A percentile compares a stretch with the other conserved stretches of the same genome.
These are phyloP conservation scores for Penicillium atrosanguineum DNA, from an alignment of 495 filamentous ascomycete species.

Conservation along the genomic window DNA sequence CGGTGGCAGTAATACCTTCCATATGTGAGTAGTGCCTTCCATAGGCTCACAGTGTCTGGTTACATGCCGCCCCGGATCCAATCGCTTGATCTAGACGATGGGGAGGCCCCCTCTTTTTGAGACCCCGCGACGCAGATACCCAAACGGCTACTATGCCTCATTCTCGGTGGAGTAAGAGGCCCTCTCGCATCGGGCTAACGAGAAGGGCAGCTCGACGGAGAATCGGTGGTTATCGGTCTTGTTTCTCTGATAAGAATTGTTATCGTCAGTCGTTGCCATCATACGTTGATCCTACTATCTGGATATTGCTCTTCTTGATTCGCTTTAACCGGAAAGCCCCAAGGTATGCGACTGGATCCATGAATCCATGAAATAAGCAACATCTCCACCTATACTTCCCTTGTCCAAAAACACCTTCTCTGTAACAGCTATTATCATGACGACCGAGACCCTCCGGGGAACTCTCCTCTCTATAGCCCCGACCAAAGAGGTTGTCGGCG, in stretches of 20 bases:
- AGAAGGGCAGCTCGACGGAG: slow-evolving; percentile 18
- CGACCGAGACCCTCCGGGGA: slow-evolving; percentile 3
- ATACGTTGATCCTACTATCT: neutral
- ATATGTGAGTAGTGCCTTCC: neutral
- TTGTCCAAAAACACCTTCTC: neutral
- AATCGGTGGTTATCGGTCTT: neutral
- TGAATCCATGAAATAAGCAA: neutral
- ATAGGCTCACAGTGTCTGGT: neutral
- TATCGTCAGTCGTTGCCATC: neutral
- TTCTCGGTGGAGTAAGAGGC: slow-evolving; percentile 1
- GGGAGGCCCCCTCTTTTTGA: slow-evolving; percentile 1
- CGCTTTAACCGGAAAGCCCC: neutral
- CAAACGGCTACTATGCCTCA: neutral
- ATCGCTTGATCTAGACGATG: slow-evolving; percentile 14
- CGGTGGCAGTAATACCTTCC: neutral
- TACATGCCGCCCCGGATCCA: slow-evolving; percentile 20
- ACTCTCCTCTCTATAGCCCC: slow-evolving; percentile 8
- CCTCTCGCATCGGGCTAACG: slow-evolving; percentile 35
- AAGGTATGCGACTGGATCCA: neutral
- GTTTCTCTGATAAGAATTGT: neutral
- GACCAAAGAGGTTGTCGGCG: slow-evolving; percentile 17
- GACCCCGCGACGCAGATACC: slow-evolving; percentile 1
- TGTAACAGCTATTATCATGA: neutral
- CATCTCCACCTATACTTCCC: neutral
- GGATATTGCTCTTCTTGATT: neutral